phyloP scores from a whole-genome alignment of 352 stramenopile species.

The Thraustotheca clavata region DNA sequence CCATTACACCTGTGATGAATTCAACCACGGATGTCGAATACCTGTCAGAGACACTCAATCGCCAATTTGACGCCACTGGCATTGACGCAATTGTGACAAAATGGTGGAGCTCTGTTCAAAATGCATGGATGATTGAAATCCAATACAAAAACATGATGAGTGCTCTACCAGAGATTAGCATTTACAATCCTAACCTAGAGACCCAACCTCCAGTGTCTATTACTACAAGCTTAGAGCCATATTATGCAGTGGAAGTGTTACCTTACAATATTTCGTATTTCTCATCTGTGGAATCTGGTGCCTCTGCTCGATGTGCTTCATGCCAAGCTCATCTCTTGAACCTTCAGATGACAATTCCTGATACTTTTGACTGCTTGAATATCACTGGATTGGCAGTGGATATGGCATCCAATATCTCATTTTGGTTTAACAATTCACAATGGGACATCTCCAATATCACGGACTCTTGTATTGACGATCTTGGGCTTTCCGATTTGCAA shows the following conservation, averaged over 20 bases:
- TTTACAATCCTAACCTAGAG: not conserved
- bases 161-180: not conserved
- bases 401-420: not conserved
- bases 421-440: constrained; percentile 2
- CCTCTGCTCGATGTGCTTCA: not conserved
- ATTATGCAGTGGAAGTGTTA: not conserved
- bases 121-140: not conserved
- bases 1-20: not conserved
- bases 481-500: not conserved
- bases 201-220: not conserved
- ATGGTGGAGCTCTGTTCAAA: not conserved
- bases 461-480: not conserved
- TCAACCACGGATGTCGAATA: not conserved
- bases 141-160: constrained; percentile 1
- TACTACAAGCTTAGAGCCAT: not conserved
- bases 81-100: not conserved
- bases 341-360: not conserved
- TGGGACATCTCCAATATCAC: not conserved
- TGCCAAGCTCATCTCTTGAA: not conserved
- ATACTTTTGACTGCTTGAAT: not conserved
- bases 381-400: not conserved
- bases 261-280: not conserved
- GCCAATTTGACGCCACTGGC: not conserved
- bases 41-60: not conserved
- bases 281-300: not conserved